phyloP scores from a whole-genome alignment of 106 monocot genomes.

The Phalaenopsis aphrodite region DNA sequence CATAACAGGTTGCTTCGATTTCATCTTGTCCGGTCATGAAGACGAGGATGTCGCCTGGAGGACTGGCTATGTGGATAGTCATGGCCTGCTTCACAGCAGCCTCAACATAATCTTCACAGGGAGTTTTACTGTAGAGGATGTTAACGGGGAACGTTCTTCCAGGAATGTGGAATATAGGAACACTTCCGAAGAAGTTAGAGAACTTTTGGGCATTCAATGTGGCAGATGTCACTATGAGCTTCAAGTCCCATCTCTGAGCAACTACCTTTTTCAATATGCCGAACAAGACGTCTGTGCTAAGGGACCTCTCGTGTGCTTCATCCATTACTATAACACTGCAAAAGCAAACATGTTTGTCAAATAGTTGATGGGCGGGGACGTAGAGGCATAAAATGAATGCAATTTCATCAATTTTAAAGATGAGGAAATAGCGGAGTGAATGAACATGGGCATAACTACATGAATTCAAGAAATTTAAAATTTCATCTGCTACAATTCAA shows the following conservation, averaged over 20 bases:
- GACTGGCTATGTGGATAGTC: slow-evolving; percentile 82
- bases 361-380: too few relatives aligned
- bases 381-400: too few relatives aligned
- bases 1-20: slow-evolving; percentile 94
- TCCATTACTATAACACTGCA: slow-evolving; percentile 89
- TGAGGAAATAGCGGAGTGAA: too few relatives aligned
- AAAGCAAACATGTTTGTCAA: not conserved
- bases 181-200: slow-evolving; percentile 91
- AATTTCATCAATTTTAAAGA: too few relatives aligned
- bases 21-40: slow-evolving; percentile 99
- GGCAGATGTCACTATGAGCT: slow-evolving; percentile 97
- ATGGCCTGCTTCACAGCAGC: slow-evolving; percentile 96
- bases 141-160: slow-evolving; percentile 93
- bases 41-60: slow-evolving; percentile 91
- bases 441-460: not conserved
- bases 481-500: too few relatives aligned
- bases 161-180: slow-evolving; percentile 84
- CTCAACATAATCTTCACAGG: slow-evolving; percentile 98
- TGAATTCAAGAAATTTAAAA: too few relatives aligned
- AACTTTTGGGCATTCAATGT: slow-evolving; percentile 93
- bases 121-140: slow-evolving; percentile 81
- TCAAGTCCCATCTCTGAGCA: slow-evolving; percentile 84
- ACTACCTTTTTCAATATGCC: slow-evolving; percentile 95
- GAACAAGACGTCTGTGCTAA: slow-evolving; percentile 91
- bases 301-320: slow-evolving; percentile 95